Conservation (phyloP, 2,329 filamentous ascomycete genomes). For the Fusarium neocosmosporiellum region DNA sequence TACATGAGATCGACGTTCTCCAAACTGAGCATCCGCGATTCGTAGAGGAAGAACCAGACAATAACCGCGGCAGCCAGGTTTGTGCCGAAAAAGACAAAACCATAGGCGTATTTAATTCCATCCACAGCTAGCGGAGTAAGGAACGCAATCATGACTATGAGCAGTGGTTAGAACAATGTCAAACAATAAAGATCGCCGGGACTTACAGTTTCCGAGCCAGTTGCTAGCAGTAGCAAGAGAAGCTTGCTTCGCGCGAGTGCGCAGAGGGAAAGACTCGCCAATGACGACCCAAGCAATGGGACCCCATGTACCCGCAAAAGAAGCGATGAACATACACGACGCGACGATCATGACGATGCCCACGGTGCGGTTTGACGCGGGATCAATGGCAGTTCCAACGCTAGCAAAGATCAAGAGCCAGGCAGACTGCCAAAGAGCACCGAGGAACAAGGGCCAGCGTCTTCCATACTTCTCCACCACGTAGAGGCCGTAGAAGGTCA, state of each 20-base stretch:
- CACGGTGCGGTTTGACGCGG: conserved; percentile 56
- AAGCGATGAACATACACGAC: conserved; percentile 79
- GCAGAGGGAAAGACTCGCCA: conserved; percentile 72
- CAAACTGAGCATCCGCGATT: conserved; percentile 72
- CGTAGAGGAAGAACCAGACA: conserved; percentile 77
- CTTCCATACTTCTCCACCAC: conserved; percentile 76
- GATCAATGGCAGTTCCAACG: conserved; percentile 61
- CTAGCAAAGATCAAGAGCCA: conserved; percentile 74
- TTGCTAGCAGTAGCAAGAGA: conserved; percentile 66
- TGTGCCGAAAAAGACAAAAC: conserved; percentile 74
- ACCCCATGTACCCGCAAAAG: conserved; percentile 77
- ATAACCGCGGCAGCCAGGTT: conserved; percentile 68
- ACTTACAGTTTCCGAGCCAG: conserved; percentile 69
- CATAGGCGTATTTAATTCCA: conserved; percentile 71
- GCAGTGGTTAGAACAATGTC: conserved; percentile 11
- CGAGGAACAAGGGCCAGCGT: conserved; percentile 74
- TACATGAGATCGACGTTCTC: conserved; percentile 81
- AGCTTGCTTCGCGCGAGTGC: conserved; percentile 65
- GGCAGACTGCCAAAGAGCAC: conserved; percentile 73
- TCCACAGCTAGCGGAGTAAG: conserved; percentile 74
- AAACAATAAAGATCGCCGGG: fast-evolving
- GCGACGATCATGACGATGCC: conserved; percentile 78
- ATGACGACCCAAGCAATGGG: conserved; percentile 77
- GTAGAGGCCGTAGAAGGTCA: conserved; percentile 75
- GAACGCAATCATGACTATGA: conserved; percentile 69